Evolutionary conservation across 371 early-diverging fungal genomes (phyloP).

Genomic region (Mortierella sp.): DNA sequence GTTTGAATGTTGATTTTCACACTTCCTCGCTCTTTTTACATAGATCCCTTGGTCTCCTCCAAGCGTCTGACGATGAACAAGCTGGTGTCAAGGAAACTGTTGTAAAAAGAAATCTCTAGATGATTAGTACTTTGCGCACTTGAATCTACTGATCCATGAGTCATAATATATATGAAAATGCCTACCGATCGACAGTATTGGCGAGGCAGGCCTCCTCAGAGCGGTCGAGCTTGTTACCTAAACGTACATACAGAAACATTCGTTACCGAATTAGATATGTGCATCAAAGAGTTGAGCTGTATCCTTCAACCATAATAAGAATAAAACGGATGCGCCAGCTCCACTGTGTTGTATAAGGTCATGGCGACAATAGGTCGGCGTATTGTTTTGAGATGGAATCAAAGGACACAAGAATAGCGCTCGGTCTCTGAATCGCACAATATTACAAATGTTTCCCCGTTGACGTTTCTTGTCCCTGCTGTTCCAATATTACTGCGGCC

Average conservation of each 20-base stretch:
- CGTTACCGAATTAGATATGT: not conserved
- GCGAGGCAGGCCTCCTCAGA: slow-evolving; percentile 80
- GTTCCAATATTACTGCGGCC: not conserved
- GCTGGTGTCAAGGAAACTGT: slow-evolving; percentile 80
- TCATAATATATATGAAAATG: too few relatives aligned
- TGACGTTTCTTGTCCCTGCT: not conserved
- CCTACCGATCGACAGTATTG: slow-evolving; percentile 82
- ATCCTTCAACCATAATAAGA: not conserved
- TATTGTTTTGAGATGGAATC: not conserved
- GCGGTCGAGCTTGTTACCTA: slow-evolving; percentile 74
- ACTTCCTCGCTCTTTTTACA: slow-evolving; percentile 23
- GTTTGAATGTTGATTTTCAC: not conserved
- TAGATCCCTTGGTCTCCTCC: slow-evolving; percentile 65
- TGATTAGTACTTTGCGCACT: not conserved
- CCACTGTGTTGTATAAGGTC: too few relatives aligned
- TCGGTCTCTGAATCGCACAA: too few relatives aligned
- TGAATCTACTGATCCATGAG: not conserved
- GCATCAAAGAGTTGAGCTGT: not conserved
- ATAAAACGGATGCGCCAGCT: not conserved
- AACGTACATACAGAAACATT: not conserved
- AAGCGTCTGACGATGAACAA: slow-evolving; percentile 77
- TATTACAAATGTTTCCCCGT: too few relatives aligned
- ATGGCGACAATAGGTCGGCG: too few relatives aligned
- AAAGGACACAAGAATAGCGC: not conserved
- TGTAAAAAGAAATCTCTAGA: not conserved